These are phyloP conservation scores for Mrakia blollopis DNA, from an alignment of 768 basidiomycete genomes.

Conservation along the genomic window DNA sequence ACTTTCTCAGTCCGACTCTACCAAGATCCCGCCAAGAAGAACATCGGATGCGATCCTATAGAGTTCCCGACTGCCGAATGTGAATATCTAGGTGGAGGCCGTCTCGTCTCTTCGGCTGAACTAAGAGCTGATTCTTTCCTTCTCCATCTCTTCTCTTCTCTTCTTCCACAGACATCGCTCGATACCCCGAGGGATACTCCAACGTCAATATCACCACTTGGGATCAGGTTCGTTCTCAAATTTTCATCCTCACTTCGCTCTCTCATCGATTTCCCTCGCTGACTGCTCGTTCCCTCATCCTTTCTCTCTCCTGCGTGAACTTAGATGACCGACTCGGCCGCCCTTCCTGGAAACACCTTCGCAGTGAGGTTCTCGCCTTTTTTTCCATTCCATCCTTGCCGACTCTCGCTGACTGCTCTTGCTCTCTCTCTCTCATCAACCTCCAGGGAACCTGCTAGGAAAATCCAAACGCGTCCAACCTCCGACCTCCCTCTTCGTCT, in stretches of 20 bases:
- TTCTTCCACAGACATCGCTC: slow-evolving; percentile 9
- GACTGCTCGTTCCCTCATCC: neutral
- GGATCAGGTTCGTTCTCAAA: slow-evolving; percentile 14
- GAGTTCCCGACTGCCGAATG: slow-evolving; percentile 22
- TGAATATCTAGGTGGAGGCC: neutral
- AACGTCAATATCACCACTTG: slow-evolving; percentile 26
- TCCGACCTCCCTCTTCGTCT: too few relatives aligned
- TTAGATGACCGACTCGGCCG: slow-evolving; percentile 10
- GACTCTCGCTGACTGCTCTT: neutral
- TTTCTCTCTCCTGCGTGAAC: neutral
- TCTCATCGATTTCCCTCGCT: neutral
- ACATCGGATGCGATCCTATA: slow-evolving; percentile 19
- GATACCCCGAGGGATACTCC: neutral
- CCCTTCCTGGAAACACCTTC: neutral
- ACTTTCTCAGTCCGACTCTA: neutral
- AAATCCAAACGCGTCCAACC: too few relatives aligned
- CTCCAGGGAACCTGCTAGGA: slow-evolving; percentile 12
- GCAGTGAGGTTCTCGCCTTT: neutral
- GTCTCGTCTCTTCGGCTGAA: neutral
- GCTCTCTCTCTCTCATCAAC: neutral
- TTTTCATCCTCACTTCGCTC: too few relatives aligned
- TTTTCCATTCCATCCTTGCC: neutral
- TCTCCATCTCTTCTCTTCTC: neutral
- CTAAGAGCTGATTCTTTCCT: neutral
- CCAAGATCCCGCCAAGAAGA: slow-evolving; percentile 9